Evolutionary conservation across 805 yeast species (phyloP).

Genomic region (Monosporozyma servazzii): DNA sequence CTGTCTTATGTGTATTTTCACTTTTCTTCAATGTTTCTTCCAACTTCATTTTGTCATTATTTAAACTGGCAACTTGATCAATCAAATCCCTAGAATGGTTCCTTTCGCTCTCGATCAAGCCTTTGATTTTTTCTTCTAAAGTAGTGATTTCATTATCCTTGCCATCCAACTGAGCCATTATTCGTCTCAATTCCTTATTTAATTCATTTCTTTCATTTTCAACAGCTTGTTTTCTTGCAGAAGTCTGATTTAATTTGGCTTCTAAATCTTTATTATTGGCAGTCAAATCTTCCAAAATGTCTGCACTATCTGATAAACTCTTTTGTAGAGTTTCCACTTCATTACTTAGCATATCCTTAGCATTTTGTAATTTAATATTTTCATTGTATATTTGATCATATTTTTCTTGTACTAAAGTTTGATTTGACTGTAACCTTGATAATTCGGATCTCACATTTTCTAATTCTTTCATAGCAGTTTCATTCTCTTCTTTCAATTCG

Average conservation of each 20-base stretch:
- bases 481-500: slow-evolving; percentile 9
- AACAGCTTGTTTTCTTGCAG: slow-evolving; percentile 2
- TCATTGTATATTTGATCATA: slow-evolving; percentile 16
- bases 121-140: slow-evolving; percentile 4
- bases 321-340: slow-evolving; percentile 3
- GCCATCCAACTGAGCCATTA: slow-evolving; percentile 1
- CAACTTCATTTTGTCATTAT: slow-evolving; percentile 7
- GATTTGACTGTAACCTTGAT: slow-evolving; percentile 23
- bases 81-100: slow-evolving; percentile 3
- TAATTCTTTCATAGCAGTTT: slow-evolving; percentile 9
- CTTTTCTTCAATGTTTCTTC: slow-evolving; percentile 7
- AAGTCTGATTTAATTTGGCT: background rate
- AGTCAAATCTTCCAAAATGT: slow-evolving; percentile 1
- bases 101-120: slow-evolving; percentile 2
- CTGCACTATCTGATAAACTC: background rate
- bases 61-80: slow-evolving; percentile 6
- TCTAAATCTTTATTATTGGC: background rate
- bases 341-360: background rate
- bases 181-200: slow-evolving; percentile 3
- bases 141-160: slow-evolving; percentile 3
- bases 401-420: slow-evolving; percentile 20
- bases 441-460: slow-evolving; percentile 21
- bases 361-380: slow-evolving; percentile 4
- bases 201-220: slow-evolving; percentile 6
- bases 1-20: slow-evolving; percentile 7